Conservation (phyloP, 2,329 filamentous ascomycete species). For the Pleomassaria siparia region DNA sequence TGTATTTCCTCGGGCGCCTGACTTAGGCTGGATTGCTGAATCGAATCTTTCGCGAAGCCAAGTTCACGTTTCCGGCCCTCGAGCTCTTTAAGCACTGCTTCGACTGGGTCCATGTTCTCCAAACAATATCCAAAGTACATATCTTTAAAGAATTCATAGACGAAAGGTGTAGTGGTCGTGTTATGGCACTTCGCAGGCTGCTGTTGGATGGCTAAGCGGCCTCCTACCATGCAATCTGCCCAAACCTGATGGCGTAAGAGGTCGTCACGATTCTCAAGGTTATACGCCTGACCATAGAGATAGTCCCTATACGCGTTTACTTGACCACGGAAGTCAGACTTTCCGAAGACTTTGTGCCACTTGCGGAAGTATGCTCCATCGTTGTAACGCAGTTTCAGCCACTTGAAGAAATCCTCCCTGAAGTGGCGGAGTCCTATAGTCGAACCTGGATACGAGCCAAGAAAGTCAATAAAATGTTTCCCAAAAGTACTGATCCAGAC, state of each 20-base stretch:
- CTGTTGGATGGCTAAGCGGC: slow-evolving; percentile 11
- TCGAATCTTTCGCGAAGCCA: slow-evolving; percentile 16
- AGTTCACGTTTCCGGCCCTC: slow-evolving; percentile 16
- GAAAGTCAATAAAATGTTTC: slow-evolving; percentile 72
- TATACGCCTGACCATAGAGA: slow-evolving; percentile 64
- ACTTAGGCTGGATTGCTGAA: background rate
- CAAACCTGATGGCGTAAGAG: slow-evolving; percentile 53
- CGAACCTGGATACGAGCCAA: slow-evolving; percentile 35
- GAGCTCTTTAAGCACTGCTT: slow-evolving; percentile 9
- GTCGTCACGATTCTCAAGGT: slow-evolving; percentile 45
- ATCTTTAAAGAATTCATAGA: slow-evolving; percentile 64
- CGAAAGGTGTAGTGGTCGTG: slow-evolving; percentile 72
- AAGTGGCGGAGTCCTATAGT: slow-evolving; percentile 60
- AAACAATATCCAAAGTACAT: slow-evolving; percentile 62
- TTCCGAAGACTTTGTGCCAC: slow-evolving; percentile 56
- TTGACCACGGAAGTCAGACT: slow-evolving; percentile 63
- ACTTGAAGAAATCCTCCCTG: slow-evolving; percentile 56
- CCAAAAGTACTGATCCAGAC: slow-evolving; percentile 70
- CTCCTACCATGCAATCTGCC: slow-evolving; percentile 46
- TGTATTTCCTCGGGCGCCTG: background rate
- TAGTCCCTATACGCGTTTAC: slow-evolving; percentile 64
- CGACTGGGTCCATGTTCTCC: slow-evolving; percentile 24
- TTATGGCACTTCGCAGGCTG: slow-evolving; percentile 21
- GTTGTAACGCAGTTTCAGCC: slow-evolving; percentile 55
- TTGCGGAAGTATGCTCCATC: slow-evolving; percentile 45